Conservation (phyloP, 1,284 basidiomycete genomes). For the Vanrija pseudolonga region DNA sequence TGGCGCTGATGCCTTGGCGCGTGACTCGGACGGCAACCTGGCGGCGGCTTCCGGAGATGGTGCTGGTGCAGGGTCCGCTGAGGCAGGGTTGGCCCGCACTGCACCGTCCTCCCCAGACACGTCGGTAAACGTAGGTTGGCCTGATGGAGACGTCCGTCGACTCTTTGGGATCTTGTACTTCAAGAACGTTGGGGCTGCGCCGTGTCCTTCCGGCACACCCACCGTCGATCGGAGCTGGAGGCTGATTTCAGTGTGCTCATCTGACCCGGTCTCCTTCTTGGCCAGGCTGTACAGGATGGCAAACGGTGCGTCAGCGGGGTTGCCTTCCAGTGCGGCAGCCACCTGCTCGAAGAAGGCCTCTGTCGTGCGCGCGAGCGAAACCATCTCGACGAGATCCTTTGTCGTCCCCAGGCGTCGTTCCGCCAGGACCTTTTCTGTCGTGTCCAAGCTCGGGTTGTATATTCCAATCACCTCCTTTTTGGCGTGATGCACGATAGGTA, state of each 20-base stretch:
- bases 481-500: slow-evolving; percentile 25
- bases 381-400: slow-evolving; percentile 15
- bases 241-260: not conserved
- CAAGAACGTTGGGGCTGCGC: slow-evolving; percentile 5
- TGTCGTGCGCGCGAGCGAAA: slow-evolving; percentile 10
- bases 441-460: slow-evolving; percentile 21
- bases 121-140: not conserved
- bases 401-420: slow-evolving; percentile 16
- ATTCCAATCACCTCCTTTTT: slow-evolving; percentile 18
- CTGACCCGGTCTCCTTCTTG: not conserved
- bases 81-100: not conserved
- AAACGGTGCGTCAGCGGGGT: slow-evolving; percentile 25
- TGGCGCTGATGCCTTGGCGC: too few relatives aligned
- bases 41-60: too few relatives aligned
- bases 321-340: slow-evolving; percentile 11
- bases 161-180: not conserved
- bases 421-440: slow-evolving; percentile 14
- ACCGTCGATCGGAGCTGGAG: slow-evolving; percentile 10
- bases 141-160: too few relatives aligned
- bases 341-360: slow-evolving; percentile 14
- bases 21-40: too few relatives aligned
- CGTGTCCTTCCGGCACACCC: slow-evolving; percentile 20
- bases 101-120: not conserved
- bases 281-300: slow-evolving; percentile 21
- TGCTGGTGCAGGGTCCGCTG: too few relatives aligned